Evolutionary conservation across 805 yeast genomes (phyloP).

Genomic region (Clavispora carvajalis): DNA sequence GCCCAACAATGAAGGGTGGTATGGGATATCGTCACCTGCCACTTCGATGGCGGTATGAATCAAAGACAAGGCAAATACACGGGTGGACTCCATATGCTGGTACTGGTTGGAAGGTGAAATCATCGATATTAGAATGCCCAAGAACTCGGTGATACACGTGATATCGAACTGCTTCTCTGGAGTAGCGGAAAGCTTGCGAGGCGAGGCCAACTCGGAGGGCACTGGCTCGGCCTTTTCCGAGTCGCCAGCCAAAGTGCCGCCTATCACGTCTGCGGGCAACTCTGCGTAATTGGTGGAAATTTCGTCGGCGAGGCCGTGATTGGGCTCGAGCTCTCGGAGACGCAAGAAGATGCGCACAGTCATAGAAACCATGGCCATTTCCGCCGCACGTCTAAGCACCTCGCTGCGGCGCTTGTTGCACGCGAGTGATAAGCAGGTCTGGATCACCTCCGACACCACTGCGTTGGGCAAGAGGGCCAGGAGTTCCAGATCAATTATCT

Average conservation of each 20-base stretch:
- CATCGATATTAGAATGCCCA: slow-evolving; percentile 71
- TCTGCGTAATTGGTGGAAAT: slow-evolving; percentile 46
- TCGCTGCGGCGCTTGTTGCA: slow-evolving; percentile 91
- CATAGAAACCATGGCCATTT: slow-evolving; percentile 66
- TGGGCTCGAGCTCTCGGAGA: slow-evolving; percentile 51
- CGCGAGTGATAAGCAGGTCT: slow-evolving; percentile 86
- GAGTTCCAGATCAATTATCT: slow-evolving; percentile 56
- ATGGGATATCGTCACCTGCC: slow-evolving; percentile 56
- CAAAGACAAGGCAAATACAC: slow-evolving; percentile 75
- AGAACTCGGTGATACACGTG: slow-evolving; percentile 68
- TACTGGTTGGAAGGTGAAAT: slow-evolving; percentile 77
- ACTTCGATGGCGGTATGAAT: slow-evolving; percentile 78
- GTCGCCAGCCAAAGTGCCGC: slow-evolving; percentile 31
- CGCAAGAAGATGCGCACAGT: slow-evolving; percentile 64
- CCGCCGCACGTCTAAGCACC: slow-evolving; percentile 83
- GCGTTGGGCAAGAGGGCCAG: slow-evolving; percentile 73
- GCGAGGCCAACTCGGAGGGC: not conserved
- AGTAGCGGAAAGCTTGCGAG: not conserved
- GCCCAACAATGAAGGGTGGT: slow-evolving; percentile 60
- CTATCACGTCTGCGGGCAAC: slow-evolving; percentile 57
- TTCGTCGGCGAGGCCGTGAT: slow-evolving; percentile 27
- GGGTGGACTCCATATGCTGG: slow-evolving; percentile 81
- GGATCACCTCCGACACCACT: slow-evolving; percentile 80
- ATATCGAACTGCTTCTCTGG: slow-evolving; percentile 57
- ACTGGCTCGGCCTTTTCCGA: not conserved